These are phyloP conservation scores for Fagopyrum tataricum DNA, from an alignment of 148 eudicot genomes.

Conservation along the genomic window DNA sequence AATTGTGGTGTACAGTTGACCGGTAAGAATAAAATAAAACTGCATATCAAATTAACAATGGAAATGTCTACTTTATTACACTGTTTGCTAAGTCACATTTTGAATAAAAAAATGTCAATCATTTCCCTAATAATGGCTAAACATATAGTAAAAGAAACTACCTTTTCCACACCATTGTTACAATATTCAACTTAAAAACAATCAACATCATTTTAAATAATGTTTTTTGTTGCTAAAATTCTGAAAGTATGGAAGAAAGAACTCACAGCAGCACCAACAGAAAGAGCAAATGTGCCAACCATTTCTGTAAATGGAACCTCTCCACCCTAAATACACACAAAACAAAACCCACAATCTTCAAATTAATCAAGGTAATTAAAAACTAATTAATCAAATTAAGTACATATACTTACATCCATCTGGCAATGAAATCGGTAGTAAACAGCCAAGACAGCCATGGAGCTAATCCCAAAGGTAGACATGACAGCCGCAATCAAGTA, in stretches of 20 bases:
- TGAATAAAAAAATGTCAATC: neutral
- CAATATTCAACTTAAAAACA: too few relatives aligned
- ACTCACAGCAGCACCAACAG: conserved; percentile 96
- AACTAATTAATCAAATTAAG: neutral
- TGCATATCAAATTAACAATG: too few relatives aligned
- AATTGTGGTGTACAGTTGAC: too few relatives aligned
- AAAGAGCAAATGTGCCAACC: conserved; percentile 91
- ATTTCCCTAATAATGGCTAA: neutral
- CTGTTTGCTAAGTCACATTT: neutral
- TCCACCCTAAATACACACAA: conserved; percentile 49
- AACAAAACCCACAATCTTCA: neutral
- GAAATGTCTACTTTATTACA: neutral
- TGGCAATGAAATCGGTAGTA: conserved; percentile 90
- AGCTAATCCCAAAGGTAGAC: conserved; percentile 83
- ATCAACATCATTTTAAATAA: too few relatives aligned
- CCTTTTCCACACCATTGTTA: too few relatives aligned
- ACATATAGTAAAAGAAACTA: too few relatives aligned
- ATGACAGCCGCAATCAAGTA: conserved; percentile 83
- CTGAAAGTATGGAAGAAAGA: neutral
- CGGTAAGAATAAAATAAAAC: too few relatives aligned
- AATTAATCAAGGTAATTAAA: neutral
- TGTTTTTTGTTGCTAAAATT: too few relatives aligned
- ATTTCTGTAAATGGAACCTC: conserved; percentile 75
- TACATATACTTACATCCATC: conserved; percentile 55
- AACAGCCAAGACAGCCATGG: conserved; percentile 82